These are phyloP conservation scores for Reticulomyxa filosa DNA, from an alignment of 78 protist genomes.

Conservation along the genomic window DNA sequence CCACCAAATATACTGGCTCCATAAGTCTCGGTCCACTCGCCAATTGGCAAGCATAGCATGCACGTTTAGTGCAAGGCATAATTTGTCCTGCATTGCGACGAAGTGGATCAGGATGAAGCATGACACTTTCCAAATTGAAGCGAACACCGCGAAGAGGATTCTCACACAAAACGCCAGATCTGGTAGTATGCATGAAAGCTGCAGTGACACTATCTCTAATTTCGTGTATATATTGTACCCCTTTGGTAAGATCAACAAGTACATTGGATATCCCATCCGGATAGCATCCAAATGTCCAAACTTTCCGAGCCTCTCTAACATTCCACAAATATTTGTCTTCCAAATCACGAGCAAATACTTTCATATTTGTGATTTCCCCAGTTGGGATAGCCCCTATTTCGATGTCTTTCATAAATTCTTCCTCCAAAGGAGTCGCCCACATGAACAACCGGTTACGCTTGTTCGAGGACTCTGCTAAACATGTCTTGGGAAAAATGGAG, in stretches of 20 bases:
- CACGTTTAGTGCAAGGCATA: conserved; percentile 27
- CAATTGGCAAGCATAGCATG: conserved; percentile 23
- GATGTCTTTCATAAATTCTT: conserved; percentile 10
- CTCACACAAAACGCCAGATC: conserved; percentile 28
- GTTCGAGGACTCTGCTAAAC: conserved; percentile 38
- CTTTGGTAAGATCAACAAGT: conserved; percentile 43
- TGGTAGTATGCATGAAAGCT: conserved; percentile 28
- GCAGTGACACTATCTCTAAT: conserved; percentile 16
- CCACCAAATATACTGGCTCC: conserved; percentile 61
- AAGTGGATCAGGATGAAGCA: conserved; percentile 31
- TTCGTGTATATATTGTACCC: conserved; percentile 37
- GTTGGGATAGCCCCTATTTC: conserved; percentile 9
- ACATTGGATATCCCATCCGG: conserved; percentile 21
- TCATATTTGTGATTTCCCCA: too few relatives aligned
- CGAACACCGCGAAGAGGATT: conserved; percentile 38
- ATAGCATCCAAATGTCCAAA: conserved; percentile 27
- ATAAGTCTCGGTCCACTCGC: conserved; percentile 18
- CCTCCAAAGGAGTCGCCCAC: conserved; percentile 27
- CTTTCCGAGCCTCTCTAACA: not conserved
- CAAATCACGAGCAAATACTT: too few relatives aligned
- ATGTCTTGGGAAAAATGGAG: not conserved
- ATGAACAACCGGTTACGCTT: conserved; percentile 37
- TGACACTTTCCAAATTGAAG: conserved; percentile 32
- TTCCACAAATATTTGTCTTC: conserved; percentile 21
- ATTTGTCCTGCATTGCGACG: conserved; percentile 49